Evolutionary conservation across 805 yeast genomes (phyloP).

Genomic region (Kuraishia borneana): DNA sequence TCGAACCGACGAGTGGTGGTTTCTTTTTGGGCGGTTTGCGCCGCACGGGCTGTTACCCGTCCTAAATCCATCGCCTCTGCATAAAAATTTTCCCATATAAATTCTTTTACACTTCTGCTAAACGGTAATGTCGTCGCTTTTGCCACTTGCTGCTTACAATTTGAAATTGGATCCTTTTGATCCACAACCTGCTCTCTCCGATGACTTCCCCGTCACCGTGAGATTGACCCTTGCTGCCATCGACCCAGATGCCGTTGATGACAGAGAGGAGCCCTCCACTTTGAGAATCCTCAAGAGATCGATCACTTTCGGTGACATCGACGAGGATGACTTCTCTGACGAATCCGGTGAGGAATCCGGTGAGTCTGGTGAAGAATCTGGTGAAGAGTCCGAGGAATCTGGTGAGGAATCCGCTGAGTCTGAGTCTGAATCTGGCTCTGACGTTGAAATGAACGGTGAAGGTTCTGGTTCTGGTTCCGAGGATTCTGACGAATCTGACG

Average conservation of each 20-base stretch:
- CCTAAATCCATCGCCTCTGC: background rate
- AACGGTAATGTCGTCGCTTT: constrained; percentile 48
- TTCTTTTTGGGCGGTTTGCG: too few relatives aligned
- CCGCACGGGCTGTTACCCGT: background rate
- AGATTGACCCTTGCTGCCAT: constrained; percentile 92
- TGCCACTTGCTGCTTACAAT: constrained; percentile 83
- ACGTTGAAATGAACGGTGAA: constrained; percentile 30
- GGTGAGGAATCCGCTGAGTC: constrained; percentile 19
- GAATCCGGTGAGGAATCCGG: constrained; percentile 35
- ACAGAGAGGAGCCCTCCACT: constrained; percentile 75
- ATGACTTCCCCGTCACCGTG: constrained; percentile 80
- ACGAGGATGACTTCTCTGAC: constrained; percentile 31
- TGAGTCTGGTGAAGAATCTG: constrained; percentile 33
- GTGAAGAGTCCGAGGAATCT: constrained; percentile 19
- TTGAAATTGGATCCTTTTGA: constrained; percentile 77
- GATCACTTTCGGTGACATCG: constrained; percentile 28
- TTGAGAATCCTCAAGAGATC: constrained; percentile 76
- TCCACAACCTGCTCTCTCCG: constrained; percentile 80
- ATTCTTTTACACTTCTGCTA: background rate
- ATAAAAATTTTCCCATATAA: background rate
- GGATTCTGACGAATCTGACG: constrained; percentile 46
- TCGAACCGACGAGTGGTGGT: too few relatives aligned
- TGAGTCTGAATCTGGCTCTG: constrained; percentile 19
- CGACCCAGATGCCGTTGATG: constrained; percentile 83
- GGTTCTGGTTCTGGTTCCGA: constrained; percentile 43